phyloP scores from a whole-genome alignment of 805 yeast species.

The Barnettozyma salicaria region DNA sequence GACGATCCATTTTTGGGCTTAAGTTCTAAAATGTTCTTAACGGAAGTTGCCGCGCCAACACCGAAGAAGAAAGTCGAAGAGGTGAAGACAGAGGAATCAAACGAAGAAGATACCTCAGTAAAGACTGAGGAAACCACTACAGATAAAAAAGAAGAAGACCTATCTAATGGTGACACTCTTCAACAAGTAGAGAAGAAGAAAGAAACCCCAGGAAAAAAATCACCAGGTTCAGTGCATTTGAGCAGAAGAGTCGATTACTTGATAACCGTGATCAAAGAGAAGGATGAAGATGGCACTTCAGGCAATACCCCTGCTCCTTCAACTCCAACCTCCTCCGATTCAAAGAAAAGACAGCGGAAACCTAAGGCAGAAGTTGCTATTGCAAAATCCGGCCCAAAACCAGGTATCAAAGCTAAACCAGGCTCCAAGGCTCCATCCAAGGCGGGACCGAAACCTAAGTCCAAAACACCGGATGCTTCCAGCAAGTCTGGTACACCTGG shows the following conservation, averaged over 20 bases:
- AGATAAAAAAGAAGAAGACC: conserved; percentile 12
- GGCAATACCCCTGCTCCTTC: conserved; percentile 27
- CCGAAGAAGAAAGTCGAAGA: conserved; percentile 25
- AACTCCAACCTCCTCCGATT: conserved; percentile 23
- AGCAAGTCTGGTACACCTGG: no score
- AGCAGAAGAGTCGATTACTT: conserved; percentile 89
- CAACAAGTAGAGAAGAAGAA: conserved; percentile 19
- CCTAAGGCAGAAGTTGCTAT: conserved; percentile 24
- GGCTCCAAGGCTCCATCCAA: conserved; percentile 10
- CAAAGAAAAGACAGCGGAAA: conserved; percentile 26
- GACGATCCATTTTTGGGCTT: conserved; percentile 91
- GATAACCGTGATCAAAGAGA: conserved; percentile 62
- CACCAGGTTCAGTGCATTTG: conserved; percentile 89
- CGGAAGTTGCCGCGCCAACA: conserved; percentile 34
- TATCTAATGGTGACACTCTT: not conserved
- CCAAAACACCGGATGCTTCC: no score
- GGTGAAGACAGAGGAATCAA: conserved; percentile 7
- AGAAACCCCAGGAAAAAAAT: conserved; percentile 43
- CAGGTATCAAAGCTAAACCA: conserved; percentile 9
- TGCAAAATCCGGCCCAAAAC: conserved; percentile 11
- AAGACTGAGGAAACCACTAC: conserved; percentile 16
- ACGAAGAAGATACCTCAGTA: conserved; percentile 3
- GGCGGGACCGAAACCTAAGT: conserved; percentile 7
- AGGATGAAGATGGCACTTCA: conserved; percentile 31
- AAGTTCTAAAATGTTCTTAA: conserved; percentile 76